These are phyloP conservation scores for Debaryomyces robertsiae DNA, from an alignment of 1,139 yeast species.

Conservation along the genomic window DNA sequence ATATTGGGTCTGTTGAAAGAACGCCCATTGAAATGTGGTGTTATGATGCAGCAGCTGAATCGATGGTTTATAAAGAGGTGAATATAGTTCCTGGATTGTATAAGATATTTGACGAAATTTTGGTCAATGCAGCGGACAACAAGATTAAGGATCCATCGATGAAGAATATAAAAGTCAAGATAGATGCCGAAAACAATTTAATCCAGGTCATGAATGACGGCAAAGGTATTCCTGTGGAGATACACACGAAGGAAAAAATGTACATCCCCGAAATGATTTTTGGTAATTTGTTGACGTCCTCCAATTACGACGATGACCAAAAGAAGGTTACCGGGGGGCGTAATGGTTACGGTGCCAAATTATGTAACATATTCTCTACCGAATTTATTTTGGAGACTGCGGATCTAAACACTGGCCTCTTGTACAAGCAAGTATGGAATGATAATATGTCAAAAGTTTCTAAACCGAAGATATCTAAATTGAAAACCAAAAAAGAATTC, in stretches of 20 bases:
- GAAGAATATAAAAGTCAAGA: conserved; percentile 80
- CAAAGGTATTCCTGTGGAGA: conserved; percentile 92
- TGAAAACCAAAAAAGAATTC: conserved; percentile 68
- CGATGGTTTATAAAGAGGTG: conserved; percentile 73
- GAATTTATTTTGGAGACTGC: conserved; percentile 90
- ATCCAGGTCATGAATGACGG: conserved; percentile 93
- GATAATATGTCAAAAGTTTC: conserved; percentile 80
- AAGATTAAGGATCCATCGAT: conserved; percentile 91
- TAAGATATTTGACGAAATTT: conserved; percentile 94
- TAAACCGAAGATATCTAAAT: conserved; percentile 69
- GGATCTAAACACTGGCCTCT: conserved; percentile 61
- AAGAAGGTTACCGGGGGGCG: conserved; percentile 98
- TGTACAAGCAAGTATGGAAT: conserved; percentile 83
- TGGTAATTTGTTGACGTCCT: conserved; percentile 92
- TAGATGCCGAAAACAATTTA: conserved; percentile 71
- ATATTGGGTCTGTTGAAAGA: conserved; percentile 91
- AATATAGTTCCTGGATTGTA: conserved; percentile 92
- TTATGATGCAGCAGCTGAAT: conserved; percentile 65
- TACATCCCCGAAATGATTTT: conserved; percentile 96
- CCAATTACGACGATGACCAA: conserved; percentile 93
- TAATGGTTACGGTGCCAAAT: conserved; percentile 97
- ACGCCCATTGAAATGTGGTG: conserved; percentile 87
- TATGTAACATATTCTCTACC: conserved; percentile 86
- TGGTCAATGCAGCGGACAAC: conserved; percentile 98
- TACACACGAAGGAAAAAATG: conserved; percentile 87